Evolutionary conservation across 352 stramenopile genomes (phyloP).

Genomic region (Lagenidium giganteum): DNA sequence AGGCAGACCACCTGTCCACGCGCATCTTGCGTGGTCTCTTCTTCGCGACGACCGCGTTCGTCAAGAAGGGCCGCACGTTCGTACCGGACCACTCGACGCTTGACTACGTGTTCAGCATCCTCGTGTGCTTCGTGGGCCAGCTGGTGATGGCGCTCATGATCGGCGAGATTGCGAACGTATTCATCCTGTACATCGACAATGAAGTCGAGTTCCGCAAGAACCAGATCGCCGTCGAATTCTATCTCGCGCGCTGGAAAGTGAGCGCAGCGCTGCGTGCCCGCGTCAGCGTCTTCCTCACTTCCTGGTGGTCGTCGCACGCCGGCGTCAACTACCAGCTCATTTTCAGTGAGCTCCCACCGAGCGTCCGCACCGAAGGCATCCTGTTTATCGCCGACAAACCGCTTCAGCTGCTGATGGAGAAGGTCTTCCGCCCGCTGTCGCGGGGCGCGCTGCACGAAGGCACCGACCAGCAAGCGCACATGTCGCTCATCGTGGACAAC

Average conservation of each 20-base stretch:
- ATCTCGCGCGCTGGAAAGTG: slow-evolving; percentile 32
- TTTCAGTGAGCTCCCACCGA: slow-evolving; percentile 44
- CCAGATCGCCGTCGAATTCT: slow-evolving; percentile 51
- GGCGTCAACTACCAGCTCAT: slow-evolving; percentile 51
- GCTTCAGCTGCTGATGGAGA: slow-evolving; percentile 29
- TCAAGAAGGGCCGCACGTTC: slow-evolving; percentile 57
- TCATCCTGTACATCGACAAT: slow-evolving; percentile 54
- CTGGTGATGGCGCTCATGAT: slow-evolving; percentile 78
- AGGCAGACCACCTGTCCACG: slow-evolving; percentile 21
- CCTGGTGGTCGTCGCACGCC: slow-evolving; percentile 53
- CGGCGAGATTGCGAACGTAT: slow-evolving; percentile 59
- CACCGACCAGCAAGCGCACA: slow-evolving; percentile 2
- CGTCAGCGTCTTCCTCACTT: slow-evolving; percentile 36
- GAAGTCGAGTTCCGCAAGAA: slow-evolving; percentile 71
- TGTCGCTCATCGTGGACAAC: slow-evolving; percentile 11
- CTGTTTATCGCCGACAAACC: slow-evolving; percentile 37
- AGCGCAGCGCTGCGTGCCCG: slow-evolving; percentile 30
- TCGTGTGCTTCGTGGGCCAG: slow-evolving; percentile 46
- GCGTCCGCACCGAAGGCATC: slow-evolving; percentile 44
- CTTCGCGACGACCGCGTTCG: slow-evolving; percentile 49
- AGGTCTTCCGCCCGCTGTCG: slow-evolving; percentile 34
- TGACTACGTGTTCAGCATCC: slow-evolving; percentile 44
- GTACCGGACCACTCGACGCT: slow-evolving; percentile 29
- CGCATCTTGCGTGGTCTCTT: slow-evolving; percentile 42
- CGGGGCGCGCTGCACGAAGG: slow-evolving; percentile 1